Percentiles rank a stretch among this genome's conserved stretches.
These are phyloP conservation scores for Pelargonium hybrid DNA, from an alignment of 441 rosid genomes.

Conservation along the genomic window DNA sequence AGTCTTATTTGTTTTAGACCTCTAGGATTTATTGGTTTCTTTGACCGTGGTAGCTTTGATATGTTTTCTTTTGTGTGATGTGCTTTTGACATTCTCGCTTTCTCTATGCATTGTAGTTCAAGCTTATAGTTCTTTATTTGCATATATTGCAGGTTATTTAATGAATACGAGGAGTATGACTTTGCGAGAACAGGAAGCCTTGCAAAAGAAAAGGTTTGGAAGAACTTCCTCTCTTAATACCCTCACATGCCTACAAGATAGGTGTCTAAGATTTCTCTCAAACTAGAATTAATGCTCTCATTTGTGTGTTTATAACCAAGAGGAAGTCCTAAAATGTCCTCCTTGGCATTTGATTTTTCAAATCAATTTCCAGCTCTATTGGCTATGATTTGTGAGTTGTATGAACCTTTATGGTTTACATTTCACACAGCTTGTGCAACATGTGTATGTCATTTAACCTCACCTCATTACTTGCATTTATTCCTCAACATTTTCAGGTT, in stretches of 20 bases:
- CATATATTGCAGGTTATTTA: conserved; percentile 51
- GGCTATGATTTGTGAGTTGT: neutral
- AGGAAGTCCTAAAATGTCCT: neutral
- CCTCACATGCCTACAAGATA: neutral
- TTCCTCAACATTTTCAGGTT: conserved; percentile 35
- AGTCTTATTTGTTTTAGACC: no score
- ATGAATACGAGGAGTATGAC: conserved; percentile 67
- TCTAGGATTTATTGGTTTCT: no score
- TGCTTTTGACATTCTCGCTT: no score
- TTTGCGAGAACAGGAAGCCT: conserved; percentile 78
- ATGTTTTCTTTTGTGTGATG: no score
- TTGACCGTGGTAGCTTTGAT: no score
- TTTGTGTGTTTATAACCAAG: neutral
- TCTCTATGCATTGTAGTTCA: neutral
- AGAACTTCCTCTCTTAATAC: neutral
- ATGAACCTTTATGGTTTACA: neutral
- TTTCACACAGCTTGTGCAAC: neutral
- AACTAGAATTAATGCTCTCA: neutral
- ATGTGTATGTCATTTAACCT: neutral
- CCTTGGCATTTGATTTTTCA: neutral
- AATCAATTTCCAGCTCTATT: neutral
- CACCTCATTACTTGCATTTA: neutral
- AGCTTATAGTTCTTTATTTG: neutral
- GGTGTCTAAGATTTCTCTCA: neutral
- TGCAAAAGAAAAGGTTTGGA: conserved; percentile 60